These are phyloP conservation scores for Xylaria grammica DNA, from an alignment of 495 filamentous ascomycete species.

Conservation along the genomic window DNA sequence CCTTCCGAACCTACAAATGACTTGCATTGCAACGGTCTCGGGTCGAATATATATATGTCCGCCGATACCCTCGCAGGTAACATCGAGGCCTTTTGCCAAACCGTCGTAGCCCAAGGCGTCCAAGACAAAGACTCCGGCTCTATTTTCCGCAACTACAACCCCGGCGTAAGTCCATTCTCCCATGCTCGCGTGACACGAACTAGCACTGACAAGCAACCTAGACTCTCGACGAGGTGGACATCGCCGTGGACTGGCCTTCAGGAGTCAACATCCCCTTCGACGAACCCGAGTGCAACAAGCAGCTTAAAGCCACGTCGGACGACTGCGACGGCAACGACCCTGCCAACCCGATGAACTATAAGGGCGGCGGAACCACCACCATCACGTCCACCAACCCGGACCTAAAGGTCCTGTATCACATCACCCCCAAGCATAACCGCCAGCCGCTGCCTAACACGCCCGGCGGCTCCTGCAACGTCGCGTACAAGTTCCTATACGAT, in stretches of 20 bases:
- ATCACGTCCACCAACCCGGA: slow-evolving; percentile 20
- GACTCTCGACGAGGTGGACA: slow-evolving; percentile 20
- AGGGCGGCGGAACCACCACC: slow-evolving; percentile 35
- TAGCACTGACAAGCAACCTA: slow-evolving; percentile 13
- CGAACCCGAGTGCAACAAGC: slow-evolving; percentile 19
- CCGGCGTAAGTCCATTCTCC: slow-evolving; percentile 18
- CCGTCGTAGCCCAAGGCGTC: slow-evolving; percentile 13
- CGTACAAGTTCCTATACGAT: slow-evolving; percentile 19
- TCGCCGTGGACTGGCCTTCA: slow-evolving; percentile 18
- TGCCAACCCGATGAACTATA: slow-evolving; percentile 43
- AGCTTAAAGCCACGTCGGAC: slow-evolving; percentile 30
- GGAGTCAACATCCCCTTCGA: slow-evolving; percentile 19
- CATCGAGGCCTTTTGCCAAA: slow-evolving; percentile 11
- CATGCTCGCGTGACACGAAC: slow-evolving; percentile 11
- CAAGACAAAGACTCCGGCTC: slow-evolving; percentile 17
- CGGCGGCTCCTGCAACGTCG: slow-evolving; percentile 26
- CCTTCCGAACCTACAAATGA: slow-evolving; percentile 15
- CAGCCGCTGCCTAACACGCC: slow-evolving; percentile 22
- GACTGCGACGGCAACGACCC: slow-evolving; percentile 42
- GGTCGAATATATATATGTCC: slow-evolving; percentile 4
- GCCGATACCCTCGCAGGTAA: slow-evolving; percentile 4
- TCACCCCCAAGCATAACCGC: slow-evolving; percentile 22
- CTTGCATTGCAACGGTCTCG: slow-evolving; percentile 12
- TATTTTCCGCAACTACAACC: slow-evolving; percentile 9
- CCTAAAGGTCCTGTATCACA: slow-evolving; percentile 29